Percentiles rank a stretch among this genome's conserved stretches.
Evolutionary conservation across 768 basidiomycete genomes (phyloP).

Genomic region (Thelephora aurantiotincta): DNA sequence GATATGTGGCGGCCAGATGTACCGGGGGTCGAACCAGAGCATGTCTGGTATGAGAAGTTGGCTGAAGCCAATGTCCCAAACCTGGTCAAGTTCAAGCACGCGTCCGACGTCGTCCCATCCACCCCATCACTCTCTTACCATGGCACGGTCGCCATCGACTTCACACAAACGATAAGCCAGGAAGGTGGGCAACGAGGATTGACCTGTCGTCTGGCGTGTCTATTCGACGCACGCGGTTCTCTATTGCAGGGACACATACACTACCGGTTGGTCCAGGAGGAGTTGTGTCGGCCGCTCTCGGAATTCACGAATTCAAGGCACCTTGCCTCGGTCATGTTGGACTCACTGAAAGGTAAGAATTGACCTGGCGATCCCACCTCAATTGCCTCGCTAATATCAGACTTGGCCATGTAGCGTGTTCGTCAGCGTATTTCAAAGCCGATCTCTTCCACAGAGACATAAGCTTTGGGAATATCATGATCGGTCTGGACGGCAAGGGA

Average conservation of each 20-base stretch:
- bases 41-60: constrained; percentile 10
- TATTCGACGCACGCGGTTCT: background rate
- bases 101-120: constrained; percentile 15
- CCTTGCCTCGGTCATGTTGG: constrained; percentile 1
- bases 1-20: constrained; percentile 16
- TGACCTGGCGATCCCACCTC: background rate
- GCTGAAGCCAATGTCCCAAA: constrained; percentile 9
- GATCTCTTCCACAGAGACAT: constrained; percentile 4
- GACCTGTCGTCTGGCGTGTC: background rate
- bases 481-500: background rate
- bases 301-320: constrained; percentile 1
- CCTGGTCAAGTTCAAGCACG: constrained; percentile 16
- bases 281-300: constrained; percentile 2
- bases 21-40: constrained; percentile 10
- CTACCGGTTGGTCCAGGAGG: constrained; percentile 5
- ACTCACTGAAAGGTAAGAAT: background rate
- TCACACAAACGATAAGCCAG: background rate
- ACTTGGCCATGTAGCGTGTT: background rate
- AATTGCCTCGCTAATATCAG: background rate
- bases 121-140: background rate
- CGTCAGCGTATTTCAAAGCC: background rate
- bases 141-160: background rate
- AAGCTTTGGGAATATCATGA: constrained; percentile 4
- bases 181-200: background rate
- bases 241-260: background rate